Evolutionary conservation across 495 filamentous ascomycete species (phyloP).

Genomic region (Hapsidospora chrysogenum): DNA sequence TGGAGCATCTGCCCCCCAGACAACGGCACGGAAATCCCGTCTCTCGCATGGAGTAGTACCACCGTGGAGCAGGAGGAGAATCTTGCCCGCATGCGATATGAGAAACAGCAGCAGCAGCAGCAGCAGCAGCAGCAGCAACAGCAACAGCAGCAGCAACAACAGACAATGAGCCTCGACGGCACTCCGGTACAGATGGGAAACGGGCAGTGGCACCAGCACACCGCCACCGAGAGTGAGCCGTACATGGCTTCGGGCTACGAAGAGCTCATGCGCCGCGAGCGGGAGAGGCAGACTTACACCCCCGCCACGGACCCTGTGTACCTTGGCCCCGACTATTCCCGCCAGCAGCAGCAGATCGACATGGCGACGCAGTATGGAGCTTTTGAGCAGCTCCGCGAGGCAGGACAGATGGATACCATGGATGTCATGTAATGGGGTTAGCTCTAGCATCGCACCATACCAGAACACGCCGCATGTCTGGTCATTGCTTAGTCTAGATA

Average conservation of each 20-base stretch:
- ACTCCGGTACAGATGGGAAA: constrained; percentile 32
- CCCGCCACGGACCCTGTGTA: constrained; percentile 48
- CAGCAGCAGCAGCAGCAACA: no score
- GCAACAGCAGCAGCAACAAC: constrained; percentile 13
- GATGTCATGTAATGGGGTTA: constrained; percentile 3
- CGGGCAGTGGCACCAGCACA: constrained; percentile 24
- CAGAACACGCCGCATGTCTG: not conserved
- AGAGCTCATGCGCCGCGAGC: constrained; percentile 29
- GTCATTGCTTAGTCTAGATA: not conserved
- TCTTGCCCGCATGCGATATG: constrained; percentile 31
- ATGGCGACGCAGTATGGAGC: constrained; percentile 45
- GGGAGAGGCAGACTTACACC: constrained; percentile 27
- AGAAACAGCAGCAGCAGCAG: constrained; percentile 23
- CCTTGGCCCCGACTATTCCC: constrained; percentile 16
- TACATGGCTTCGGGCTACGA: constrained; percentile 60
- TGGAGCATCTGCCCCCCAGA: constrained; percentile 44
- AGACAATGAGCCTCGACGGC: constrained; percentile 27
- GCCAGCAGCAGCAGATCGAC: constrained; percentile 27
- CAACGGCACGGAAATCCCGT: constrained; percentile 19
- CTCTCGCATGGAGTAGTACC: constrained; percentile 26
- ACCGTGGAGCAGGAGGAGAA: constrained; percentile 32
- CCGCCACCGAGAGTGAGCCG: constrained; percentile 31
- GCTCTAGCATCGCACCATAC: no score
- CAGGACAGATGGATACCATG: constrained; percentile 2
- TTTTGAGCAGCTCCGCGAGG: constrained; percentile 2